Evolutionary conservation across 805 yeast genomes (phyloP).

Genomic region (Metschnikowia santaceciliae): DNA sequence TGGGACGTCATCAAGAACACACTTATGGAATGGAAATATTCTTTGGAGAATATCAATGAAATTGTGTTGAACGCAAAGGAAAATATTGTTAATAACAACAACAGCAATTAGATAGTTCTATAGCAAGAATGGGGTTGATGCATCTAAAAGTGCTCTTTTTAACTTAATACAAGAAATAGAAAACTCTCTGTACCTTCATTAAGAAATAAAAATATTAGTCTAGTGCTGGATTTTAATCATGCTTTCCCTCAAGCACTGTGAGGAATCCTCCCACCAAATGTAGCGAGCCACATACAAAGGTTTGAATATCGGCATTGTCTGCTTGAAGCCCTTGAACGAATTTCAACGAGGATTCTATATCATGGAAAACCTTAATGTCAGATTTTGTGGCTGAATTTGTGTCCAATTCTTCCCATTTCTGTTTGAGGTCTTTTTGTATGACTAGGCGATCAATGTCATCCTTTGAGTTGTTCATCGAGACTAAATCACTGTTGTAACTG

Average conservation of each 20-base stretch:
- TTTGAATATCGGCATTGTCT: conserved; percentile 45
- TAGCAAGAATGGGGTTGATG: neutral
- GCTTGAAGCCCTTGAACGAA: conserved; percentile 46
- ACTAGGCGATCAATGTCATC: conserved; percentile 73
- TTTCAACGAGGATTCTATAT: conserved; percentile 70
- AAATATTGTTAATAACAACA: conserved; percentile 30
- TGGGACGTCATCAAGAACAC: conserved; percentile 35
- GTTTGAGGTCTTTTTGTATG: conserved; percentile 74
- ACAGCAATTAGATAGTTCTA: conserved; percentile 13
- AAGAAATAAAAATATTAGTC: too few species aligned
- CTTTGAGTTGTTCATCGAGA: conserved; percentile 78
- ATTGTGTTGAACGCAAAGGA: conserved; percentile 42
- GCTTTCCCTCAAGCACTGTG: conserved; percentile 65
- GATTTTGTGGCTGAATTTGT: conserved; percentile 25
- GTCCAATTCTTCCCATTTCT: conserved; percentile 61
- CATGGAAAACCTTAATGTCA: conserved; percentile 52
- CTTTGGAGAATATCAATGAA: conserved; percentile 39
- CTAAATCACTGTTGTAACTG: conserved; percentile 71
- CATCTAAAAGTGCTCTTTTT: neutral
- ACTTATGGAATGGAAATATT: conserved; percentile 36
- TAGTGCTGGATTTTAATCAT: conserved; percentile 16
- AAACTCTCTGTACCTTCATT: neutral
- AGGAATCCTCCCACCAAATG: conserved; percentile 93
- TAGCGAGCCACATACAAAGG: conserved; percentile 89
- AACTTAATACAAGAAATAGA: conserved; percentile 2